phyloP scores from a whole-genome alignment of 2,329 filamentous ascomycete species.

The Aspergillus ustus region DNA sequence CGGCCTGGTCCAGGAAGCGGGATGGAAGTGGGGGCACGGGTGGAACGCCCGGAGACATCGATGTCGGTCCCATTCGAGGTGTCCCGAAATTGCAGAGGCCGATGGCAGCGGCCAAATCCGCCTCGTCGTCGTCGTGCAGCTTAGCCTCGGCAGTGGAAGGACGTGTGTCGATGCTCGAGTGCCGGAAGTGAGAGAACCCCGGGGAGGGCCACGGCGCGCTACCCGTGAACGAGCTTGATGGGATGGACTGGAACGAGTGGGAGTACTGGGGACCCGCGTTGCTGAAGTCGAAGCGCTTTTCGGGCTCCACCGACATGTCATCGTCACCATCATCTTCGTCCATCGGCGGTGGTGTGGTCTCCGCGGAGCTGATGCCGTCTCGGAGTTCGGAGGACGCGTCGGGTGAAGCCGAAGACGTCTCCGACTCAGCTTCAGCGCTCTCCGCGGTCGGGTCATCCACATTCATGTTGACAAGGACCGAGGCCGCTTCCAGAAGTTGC shows the following conservation, averaged over 20 bases:
- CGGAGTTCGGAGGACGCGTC: conserved; percentile 77
- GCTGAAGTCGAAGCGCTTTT: conserved; percentile 62
- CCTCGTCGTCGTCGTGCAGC: conserved; percentile 78
- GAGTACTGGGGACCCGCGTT: conserved; percentile 59
- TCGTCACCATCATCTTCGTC: conserved; percentile 56
- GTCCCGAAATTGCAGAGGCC: conserved; percentile 89
- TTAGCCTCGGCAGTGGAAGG: conserved; percentile 80
- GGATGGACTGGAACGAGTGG: conserved; percentile 78
- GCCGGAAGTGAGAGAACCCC: conserved; percentile 64
- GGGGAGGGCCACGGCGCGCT: conserved; percentile 55
- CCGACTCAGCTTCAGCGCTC: conserved; percentile 72
- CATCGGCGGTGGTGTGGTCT: conserved; percentile 89
- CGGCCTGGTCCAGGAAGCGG: conserved; percentile 70
- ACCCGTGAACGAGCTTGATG: conserved; percentile 61
- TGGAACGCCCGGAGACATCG: conserved; percentile 73
- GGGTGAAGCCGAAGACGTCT: conserved; percentile 81
- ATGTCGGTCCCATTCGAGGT: conserved; percentile 66
- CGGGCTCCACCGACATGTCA: conserved; percentile 53
- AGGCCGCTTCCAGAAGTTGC: conserved; percentile 93
- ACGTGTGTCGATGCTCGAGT: conserved; percentile 75
- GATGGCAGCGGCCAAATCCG: conserved; percentile 85
- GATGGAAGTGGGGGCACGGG: conserved; percentile 86
- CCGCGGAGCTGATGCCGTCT: conserved; percentile 78
- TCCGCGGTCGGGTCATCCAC: conserved; percentile 64
- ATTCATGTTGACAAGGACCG: conserved; percentile 94